phyloP scores from a whole-genome alignment of 768 basidiomycete genomes.

The Termitomyces bulborhizus region DNA sequence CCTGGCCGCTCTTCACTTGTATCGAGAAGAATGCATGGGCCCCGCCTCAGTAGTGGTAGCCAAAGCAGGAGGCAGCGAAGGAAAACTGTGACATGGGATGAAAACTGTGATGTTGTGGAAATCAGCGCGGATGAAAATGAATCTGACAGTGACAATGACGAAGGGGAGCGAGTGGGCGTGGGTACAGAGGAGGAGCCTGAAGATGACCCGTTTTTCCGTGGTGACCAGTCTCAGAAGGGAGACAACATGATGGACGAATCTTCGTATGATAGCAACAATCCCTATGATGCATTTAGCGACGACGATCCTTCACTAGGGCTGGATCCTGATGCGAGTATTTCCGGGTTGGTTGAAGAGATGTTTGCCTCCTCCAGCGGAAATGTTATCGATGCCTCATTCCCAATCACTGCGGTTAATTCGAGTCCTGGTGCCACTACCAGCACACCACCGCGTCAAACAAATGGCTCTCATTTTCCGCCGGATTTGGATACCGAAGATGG shows the following conservation, averaged over 20 bases:
- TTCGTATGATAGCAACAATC: constrained; percentile 39
- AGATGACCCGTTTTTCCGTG: constrained; percentile 36
- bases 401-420: not conserved
- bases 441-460: constrained; percentile 37
- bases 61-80: constrained; percentile 44
- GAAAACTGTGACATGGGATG: constrained; percentile 78
- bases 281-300: constrained; percentile 34
- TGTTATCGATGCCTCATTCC: not conserved
- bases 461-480: constrained; percentile 32
- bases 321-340: constrained; percentile 55
- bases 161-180: constrained; percentile 20
- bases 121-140: constrained; percentile 53
- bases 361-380: constrained; percentile 38
- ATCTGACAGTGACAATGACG: constrained; percentile 24
- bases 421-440: constrained; percentile 13
- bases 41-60: constrained; percentile 47
- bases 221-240: constrained; percentile 27
- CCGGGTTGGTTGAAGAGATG: constrained; percentile 68
- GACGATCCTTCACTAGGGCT: constrained; percentile 27
- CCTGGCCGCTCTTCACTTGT: constrained; percentile 65
- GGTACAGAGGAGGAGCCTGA: constrained; percentile 26
- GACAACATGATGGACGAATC: constrained; percentile 20
- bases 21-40: constrained; percentile 70
- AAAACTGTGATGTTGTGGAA: constrained; percentile 77
- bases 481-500: constrained; percentile 62